Evolutionary conservation across 129 eudicot genomes (phyloP), one percentile per base, ranked within the genome.

Genomic region (Smallanthus sonchifolius): DNA sequence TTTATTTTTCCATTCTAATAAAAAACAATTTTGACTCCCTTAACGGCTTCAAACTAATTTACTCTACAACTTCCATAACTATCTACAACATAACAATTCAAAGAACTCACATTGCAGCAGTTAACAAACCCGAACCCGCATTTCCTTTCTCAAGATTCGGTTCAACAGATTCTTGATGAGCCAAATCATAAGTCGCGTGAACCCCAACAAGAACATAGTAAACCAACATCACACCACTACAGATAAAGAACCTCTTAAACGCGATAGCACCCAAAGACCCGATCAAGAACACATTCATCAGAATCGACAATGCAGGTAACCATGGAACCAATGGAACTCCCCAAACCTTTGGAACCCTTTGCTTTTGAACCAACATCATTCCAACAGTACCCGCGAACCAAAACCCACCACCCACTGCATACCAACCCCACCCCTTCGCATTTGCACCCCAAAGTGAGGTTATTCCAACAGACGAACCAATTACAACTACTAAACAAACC

Each of bases 311-410:
- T 0, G 91, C 84, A 0, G 97, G 97, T 71, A 92, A 17, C 93
- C 86, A 87, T 11, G 97, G 97, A 72, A 92, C 96, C 32, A 92
- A 77, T 0, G 97, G 97, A 6, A 89, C 97, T 16, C 92, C 97
- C 97, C 97, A 92, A 6, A 92, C 84, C 74, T 85, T 87, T 9
- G 97, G 92, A 69, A 56, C 65, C 80, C 89, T 72, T 61, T 75
- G 86, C 73, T 81, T 80, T 0, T 85, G 74, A 16, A 79, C 76
- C 79, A 92, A 62, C n/a, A 78, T 82, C 91, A 92, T 67, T 13
- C 84, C 89, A 10, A 51, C 10, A 11, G 89, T 84, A 44, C 96
- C 96, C 67, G 61, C 43, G 40, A 77, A 52, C 96, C 92, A 92
- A 17, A 89, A 57, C 36, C 81, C 74, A 1, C 83, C 93, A 3